Percentiles rank a stretch among this genome's conserved stretches.
Evolutionary conservation across 2,329 filamentous ascomycete genomes (phyloP).

Genomic region (Mollisiaceae sp.): DNA sequence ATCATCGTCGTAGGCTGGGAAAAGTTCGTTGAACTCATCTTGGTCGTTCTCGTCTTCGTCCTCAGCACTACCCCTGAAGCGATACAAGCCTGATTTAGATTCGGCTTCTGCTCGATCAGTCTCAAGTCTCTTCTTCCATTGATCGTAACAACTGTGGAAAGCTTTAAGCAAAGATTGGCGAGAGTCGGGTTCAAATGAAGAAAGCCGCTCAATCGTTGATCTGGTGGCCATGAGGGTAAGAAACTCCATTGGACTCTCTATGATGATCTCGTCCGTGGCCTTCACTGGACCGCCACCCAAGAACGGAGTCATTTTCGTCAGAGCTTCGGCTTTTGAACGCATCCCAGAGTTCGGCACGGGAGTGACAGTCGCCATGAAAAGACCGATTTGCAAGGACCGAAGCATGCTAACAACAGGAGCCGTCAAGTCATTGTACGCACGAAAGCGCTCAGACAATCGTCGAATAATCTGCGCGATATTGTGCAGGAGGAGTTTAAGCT

Average conservation of each 20-base stretch:
- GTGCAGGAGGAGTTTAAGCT: slow-evolving; percentile 50
- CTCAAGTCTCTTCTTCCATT: slow-evolving; percentile 80
- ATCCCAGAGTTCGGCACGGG: slow-evolving; percentile 9
- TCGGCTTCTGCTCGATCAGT: slow-evolving; percentile 78
- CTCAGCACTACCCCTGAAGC: slow-evolving; percentile 78
- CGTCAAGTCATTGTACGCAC: slow-evolving; percentile 85
- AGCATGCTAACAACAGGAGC: slow-evolving; percentile 79
- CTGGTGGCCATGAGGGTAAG: slow-evolving; percentile 54
- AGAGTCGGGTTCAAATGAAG: slow-evolving; percentile 47
- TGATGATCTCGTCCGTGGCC: slow-evolving; percentile 25
- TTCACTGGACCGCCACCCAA: slow-evolving; percentile 49
- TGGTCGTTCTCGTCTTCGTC: slow-evolving; percentile 77
- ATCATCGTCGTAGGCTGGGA: slow-evolving; percentile 73
- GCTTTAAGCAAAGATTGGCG: slow-evolving; percentile 65
- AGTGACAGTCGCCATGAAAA: slow-evolving; percentile 62
- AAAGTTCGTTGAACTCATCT: slow-evolving; percentile 78
- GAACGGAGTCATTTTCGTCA: slow-evolving; percentile 60
- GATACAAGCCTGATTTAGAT: slow-evolving; percentile 77
- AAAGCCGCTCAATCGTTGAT: slow-evolving; percentile 54
- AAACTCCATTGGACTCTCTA: slow-evolving; percentile 50
- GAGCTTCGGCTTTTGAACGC: slow-evolving; percentile 27
- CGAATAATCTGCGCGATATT: slow-evolving; percentile 72
- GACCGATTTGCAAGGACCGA: slow-evolving; percentile 76
- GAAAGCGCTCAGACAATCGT: slow-evolving; percentile 72
- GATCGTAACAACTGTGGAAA: slow-evolving; percentile 74